phyloP scores from a whole-genome alignment of 1,284 basidiomycete species.

The Malassezia sp. region DNA sequence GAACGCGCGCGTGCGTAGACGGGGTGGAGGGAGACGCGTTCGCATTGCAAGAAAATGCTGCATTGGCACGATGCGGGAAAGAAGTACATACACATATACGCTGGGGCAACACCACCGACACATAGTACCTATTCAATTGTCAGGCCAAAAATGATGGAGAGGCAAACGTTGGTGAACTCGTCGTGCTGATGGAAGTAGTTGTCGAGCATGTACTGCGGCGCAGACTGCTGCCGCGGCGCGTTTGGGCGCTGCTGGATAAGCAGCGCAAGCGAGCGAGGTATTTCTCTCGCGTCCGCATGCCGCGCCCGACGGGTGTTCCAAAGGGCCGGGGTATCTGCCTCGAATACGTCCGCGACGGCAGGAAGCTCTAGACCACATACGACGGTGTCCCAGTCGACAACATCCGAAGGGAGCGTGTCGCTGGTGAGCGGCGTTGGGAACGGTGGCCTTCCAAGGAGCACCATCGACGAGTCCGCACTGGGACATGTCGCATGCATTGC shows the following conservation, averaged over 20 bases:
- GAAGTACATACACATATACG: too few species aligned
- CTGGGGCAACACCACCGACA: too few species aligned
- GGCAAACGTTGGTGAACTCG: slow-evolving; percentile 27
- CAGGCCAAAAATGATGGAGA: slow-evolving; percentile 20
- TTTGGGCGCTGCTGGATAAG: not conserved
- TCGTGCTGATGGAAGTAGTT: slow-evolving; percentile 22
- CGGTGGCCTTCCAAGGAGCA: not conserved
- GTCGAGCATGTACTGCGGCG: slow-evolving; percentile 3
- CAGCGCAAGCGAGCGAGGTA: slow-evolving; percentile 1
- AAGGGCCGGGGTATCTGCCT: slow-evolving; percentile 16
- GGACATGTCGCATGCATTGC: slow-evolving; percentile 7
- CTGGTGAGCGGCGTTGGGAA: not conserved
- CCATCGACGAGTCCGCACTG: not conserved
- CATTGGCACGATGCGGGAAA: too few species aligned
- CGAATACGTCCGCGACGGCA: slow-evolving; percentile 20
- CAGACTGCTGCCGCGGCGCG: not conserved
- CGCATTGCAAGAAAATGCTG: too few species aligned
- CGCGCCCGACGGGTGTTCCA: slow-evolving; percentile 12
- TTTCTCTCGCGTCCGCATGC: too few species aligned
- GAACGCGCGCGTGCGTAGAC: too few species aligned
- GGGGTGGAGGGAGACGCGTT: too few species aligned
- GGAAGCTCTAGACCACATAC: slow-evolving; percentile 21
- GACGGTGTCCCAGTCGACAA: slow-evolving; percentile 5
- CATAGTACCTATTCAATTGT: not conserved
- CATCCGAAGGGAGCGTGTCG: not conserved